A percentile compares a stretch with the other conserved stretches of the same genome.
phyloP scores from a whole-genome alignment of 352 stramenopile genomes.

The Globisporangium cederbergense region DNA sequence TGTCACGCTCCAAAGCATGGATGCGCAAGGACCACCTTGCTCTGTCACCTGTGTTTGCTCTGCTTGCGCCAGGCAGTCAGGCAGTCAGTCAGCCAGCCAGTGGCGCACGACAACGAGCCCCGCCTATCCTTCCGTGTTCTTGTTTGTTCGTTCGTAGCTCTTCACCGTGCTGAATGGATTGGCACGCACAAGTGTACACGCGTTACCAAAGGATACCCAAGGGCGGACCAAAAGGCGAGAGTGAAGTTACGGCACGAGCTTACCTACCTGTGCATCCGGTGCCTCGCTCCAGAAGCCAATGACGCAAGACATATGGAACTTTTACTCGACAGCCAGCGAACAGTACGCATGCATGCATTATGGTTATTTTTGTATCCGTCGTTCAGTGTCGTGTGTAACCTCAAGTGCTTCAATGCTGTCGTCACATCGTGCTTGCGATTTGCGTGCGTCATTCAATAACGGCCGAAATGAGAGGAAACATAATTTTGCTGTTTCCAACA shows the following conservation, averaged over 20 bases:
- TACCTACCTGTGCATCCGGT: neutral
- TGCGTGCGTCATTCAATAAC: conserved; percentile 1
- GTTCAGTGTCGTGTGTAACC: neutral
- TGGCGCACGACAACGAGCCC: no score
- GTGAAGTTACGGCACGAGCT: neutral
- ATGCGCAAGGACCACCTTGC: neutral
- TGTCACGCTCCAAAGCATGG: neutral
- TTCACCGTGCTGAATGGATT: neutral
- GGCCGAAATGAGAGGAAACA: neutral
- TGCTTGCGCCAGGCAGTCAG: neutral
- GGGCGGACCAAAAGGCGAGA: conserved; percentile 1
- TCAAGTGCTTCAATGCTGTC: neutral
- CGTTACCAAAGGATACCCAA: neutral
- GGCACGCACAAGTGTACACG: neutral
- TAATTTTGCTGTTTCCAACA: neutral
- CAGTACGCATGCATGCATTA: neutral
- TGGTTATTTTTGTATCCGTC: neutral
- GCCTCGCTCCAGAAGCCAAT: neutral
- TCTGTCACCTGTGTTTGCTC: neutral
- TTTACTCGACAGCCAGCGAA: neutral
- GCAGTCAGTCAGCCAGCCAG: neutral
- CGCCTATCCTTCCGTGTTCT: no score
- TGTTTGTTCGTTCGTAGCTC: neutral
- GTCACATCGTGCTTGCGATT: neutral
- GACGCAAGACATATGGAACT: neutral